A percentile compares a stretch with the other conserved stretches of the same genome.
Conservation (phyloP, 2,329 filamentous ascomycete species). For the Neopestalotiopsis sp. region DNA sequence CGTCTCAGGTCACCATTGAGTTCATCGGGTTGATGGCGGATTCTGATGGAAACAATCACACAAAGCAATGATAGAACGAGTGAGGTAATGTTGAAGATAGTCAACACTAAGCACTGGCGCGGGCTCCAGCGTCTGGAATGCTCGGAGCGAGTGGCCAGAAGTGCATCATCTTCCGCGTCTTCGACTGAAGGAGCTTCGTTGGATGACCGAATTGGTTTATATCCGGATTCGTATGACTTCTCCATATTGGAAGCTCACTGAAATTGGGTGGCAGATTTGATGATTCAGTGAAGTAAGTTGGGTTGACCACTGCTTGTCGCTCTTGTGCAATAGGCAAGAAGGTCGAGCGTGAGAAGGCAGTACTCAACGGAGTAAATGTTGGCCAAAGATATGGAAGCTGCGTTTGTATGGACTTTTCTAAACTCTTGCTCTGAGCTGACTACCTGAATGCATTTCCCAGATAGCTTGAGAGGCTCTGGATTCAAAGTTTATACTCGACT, state of each 20-base stretch:
- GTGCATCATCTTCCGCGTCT: neutral
- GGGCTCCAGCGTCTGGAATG: neutral
- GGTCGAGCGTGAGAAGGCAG: no score
- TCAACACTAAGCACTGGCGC: neutral
- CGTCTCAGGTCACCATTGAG: conserved; percentile 10
- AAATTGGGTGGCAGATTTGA: neutral
- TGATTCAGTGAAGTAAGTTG: neutral
- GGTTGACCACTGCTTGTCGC: no score
- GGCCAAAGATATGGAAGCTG: no score
- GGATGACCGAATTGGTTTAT: neutral
- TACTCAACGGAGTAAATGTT: no score
- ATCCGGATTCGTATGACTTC: neutral
- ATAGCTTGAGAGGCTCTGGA: no score
- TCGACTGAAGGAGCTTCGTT: neutral
- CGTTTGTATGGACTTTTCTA: no score
- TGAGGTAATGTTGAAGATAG: neutral
- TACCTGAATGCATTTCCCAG: no score
- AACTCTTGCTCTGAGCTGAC: no score
- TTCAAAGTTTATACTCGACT: no score
- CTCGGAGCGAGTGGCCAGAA: neutral
- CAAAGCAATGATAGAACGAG: neutral
- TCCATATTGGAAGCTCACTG: neutral
- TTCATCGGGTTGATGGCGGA: neutral
- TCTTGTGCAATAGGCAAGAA: no score
- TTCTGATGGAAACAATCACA: neutral